Conservation (phyloP, 2,329 filamentous ascomycete genomes). For the Neopestalotiopsis sp. region DNA sequence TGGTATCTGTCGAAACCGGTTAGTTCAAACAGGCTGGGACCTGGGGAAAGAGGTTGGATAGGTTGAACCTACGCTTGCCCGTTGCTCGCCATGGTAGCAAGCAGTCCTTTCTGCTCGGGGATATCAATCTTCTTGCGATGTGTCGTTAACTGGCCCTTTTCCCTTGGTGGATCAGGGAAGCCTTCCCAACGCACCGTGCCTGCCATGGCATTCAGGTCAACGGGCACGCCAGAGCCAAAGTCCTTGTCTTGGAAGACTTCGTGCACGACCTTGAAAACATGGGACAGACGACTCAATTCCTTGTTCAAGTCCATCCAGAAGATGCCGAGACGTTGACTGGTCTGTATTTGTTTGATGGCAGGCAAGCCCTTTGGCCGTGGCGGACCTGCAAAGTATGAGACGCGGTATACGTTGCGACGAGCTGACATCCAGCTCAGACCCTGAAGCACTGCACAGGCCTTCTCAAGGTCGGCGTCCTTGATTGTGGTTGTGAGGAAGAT, state of each 20-base stretch:
- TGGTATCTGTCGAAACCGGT: slow-evolving; percentile 47
- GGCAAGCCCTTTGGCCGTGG: slow-evolving; percentile 50
- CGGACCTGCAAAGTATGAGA: slow-evolving; percentile 59
- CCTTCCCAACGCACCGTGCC: slow-evolving; percentile 64
- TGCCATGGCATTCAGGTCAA: slow-evolving; percentile 46
- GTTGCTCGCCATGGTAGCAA: slow-evolving; percentile 55
- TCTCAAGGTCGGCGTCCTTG: slow-evolving; percentile 52
- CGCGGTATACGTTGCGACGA: slow-evolving; percentile 52
- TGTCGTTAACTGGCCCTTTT: slow-evolving; percentile 38
- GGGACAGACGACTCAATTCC: slow-evolving; percentile 61
- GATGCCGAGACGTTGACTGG: slow-evolving; percentile 20
- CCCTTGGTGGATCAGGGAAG: slow-evolving; percentile 53
- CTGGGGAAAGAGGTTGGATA: not conserved
- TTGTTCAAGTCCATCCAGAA: slow-evolving; percentile 60
- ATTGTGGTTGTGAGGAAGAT: slow-evolving; percentile 62
- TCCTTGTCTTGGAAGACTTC: slow-evolving; percentile 54
- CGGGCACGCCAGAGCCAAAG: slow-evolving; percentile 43
- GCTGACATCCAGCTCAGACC: slow-evolving; percentile 63
- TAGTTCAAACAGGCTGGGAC: not conserved
- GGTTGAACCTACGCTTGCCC: slow-evolving; percentile 49
- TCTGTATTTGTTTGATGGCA: slow-evolving; percentile 38
- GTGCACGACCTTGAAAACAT: slow-evolving; percentile 60
- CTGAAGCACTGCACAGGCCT: slow-evolving; percentile 57
- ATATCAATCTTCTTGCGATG: slow-evolving; percentile 63
- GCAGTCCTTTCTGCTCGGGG: slow-evolving; percentile 54